phyloP scores from a whole-genome alignment of 2,329 filamentous ascomycete genomes.

The Neofusicoccum sp. region DNA sequence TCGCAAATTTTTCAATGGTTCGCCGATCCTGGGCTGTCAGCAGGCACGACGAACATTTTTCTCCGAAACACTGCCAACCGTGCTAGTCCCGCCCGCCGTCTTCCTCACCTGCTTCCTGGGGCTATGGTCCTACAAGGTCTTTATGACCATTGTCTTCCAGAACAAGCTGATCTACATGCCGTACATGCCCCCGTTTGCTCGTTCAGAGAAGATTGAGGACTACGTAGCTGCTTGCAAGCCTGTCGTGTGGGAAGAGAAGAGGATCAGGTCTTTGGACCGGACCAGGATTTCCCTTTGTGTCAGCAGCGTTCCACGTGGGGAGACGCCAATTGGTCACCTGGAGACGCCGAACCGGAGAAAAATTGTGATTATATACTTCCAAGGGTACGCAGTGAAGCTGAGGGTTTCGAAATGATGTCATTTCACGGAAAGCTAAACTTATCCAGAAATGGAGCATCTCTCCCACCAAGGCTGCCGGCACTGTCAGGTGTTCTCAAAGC shows the following conservation, averaged over 20 bases:
- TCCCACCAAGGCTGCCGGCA: slow-evolving; percentile 47
- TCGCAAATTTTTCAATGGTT: not conserved
- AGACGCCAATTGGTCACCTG: not conserved
- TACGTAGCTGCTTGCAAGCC: slow-evolving; percentile 60
- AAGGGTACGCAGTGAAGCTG: slow-evolving; percentile 36
- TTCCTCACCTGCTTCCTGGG: slow-evolving; percentile 65
- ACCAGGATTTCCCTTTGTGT: slow-evolving; percentile 63
- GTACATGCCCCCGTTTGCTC: slow-evolving; percentile 67
- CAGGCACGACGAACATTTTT: slow-evolving; percentile 21
- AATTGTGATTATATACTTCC: slow-evolving; percentile 48
- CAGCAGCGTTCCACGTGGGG: slow-evolving; percentile 27
- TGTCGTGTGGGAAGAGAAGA: slow-evolving; percentile 66
- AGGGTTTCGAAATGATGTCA: too few relatives aligned
- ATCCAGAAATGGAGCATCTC: slow-evolving; percentile 42
- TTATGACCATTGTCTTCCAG: slow-evolving; percentile 74
- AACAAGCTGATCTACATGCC: slow-evolving; percentile 83
- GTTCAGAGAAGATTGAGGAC: slow-evolving; percentile 64
- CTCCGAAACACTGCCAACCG: slow-evolving; percentile 36
- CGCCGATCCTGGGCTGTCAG: not conserved
- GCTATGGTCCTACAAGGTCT: slow-evolving; percentile 64
- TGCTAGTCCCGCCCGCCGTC: slow-evolving; percentile 64
- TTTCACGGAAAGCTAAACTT: not conserved
- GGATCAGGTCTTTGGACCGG: slow-evolving; percentile 61
- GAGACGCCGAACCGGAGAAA: slow-evolving; percentile 22
- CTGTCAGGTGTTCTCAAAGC: slow-evolving; percentile 46